Base-by-base conservation (phyloP, 2,329 filamentous ascomycete genomes). In the Cercospora nicotianae region DNA sequence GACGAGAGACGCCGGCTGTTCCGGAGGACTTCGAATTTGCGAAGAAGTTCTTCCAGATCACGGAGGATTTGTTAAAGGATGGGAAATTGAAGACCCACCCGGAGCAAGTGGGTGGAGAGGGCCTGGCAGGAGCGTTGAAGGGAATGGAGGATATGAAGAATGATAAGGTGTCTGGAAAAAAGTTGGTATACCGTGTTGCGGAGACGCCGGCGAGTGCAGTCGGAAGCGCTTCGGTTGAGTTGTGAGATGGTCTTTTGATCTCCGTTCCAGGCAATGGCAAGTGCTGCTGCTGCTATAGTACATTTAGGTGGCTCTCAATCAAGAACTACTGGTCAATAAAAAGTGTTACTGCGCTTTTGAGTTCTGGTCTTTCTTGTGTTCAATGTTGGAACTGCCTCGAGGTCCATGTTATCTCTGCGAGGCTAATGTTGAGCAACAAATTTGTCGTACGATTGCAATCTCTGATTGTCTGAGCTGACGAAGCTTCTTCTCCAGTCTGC, bases 51-150 rank as follows among this genome's bases (percentile, higher is more conserved):
- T 78, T 78, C 63, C 66, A 68, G 3, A 70, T 82, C 58, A 79
- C 78, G 1, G 78, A 81, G 71, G 70, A 76, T 64, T 68, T 85
- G 71, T 59, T 85, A 26, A 77, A 72, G 2, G 76, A 82, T 60
- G 81, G 80, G 2, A 82, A 80, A 73, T 62, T 85, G 51, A 81
- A 82, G 76, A 75, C 77, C 8, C 83, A 85, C 72, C 80, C 79
- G 10, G 72, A 76, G 28, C 79, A 79, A 67, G 78, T 84, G 4
- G 75, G 80, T 10, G 60, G 73, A 26, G 77, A 80, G 13, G 83
- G 84, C 0, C 72, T 86, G 60, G 76, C 80, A 59, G 81, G 79
- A 31, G 78, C 84, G 10, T 66, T 82, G 31, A 79, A 81, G 23
- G 83, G 83, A 0, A 60, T 85, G 69, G 73, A 83, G 66, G 72